Evolutionary conservation across 345 rosid genomes (phyloP).

Genomic region (Lepidium africanum): DNA sequence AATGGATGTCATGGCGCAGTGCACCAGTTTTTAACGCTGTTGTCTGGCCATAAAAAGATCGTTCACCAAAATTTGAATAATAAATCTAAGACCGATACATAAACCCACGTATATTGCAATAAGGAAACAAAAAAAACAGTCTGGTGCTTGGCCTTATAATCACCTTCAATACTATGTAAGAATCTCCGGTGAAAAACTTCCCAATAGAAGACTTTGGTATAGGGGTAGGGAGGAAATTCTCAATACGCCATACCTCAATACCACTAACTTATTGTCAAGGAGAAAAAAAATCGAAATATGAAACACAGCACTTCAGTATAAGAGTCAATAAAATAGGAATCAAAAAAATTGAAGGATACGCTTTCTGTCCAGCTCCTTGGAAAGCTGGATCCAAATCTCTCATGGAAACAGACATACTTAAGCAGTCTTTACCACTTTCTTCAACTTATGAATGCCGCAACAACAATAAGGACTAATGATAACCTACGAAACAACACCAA

Average conservation of each 20-base stretch:
- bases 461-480: conserved; percentile 23
- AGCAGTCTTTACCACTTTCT: conserved; percentile 26
- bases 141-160: not conserved
- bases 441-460: conserved; percentile 28
- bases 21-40: conserved; percentile 71
- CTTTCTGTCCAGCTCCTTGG: conserved; percentile 95
- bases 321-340: not conserved
- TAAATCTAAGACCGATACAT: not conserved
- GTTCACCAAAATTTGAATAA: not conserved
- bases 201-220: conserved; percentile 69
- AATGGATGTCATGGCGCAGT: conserved; percentile 80
- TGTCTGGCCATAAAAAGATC: conserved; percentile 38
- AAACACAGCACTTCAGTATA: not conserved
- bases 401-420: conserved; percentile 89
- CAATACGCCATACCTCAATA: conserved; percentile 94
- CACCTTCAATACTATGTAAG: conserved; percentile 88
- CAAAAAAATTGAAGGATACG: conserved; percentile 63
- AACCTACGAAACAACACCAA: conserved; percentile 12
- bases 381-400: conserved; percentile 95
- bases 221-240: conserved; percentile 67
- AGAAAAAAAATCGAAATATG: not conserved
- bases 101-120: not conserved
- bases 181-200: conserved; percentile 91
- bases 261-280: conserved; percentile 69
- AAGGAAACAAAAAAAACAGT: not conserved